A percentile compares a stretch with the other conserved stretches of the same genome.
Conservation (phyloP, 768 basidiomycete genomes). For the Naganishia onofrii region DNA sequence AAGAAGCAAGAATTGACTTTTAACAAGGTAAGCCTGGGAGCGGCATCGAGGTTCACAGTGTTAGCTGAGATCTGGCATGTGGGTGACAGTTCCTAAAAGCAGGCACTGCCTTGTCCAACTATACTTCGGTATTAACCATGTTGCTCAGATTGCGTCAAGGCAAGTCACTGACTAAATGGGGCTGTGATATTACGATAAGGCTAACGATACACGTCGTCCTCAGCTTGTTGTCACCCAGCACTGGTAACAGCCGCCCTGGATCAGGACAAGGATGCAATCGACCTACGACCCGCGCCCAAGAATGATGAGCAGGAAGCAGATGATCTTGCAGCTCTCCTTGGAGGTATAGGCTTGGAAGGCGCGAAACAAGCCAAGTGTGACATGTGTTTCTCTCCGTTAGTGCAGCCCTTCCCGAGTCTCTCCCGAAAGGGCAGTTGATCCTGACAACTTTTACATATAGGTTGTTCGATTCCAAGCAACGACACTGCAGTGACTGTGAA, state of each 20-base stretch:
- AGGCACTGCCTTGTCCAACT: slow-evolving; percentile 51
- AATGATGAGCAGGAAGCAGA: slow-evolving; percentile 61
- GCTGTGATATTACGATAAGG: no score
- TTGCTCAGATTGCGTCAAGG: slow-evolving; percentile 83
- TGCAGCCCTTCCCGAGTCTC: slow-evolving; percentile 18
- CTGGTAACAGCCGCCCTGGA: slow-evolving; percentile 66
- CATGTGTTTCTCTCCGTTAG: slow-evolving; percentile 71
- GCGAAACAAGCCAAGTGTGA: slow-evolving; percentile 64
- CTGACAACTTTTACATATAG: slow-evolving; percentile 24
- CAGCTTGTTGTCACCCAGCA: slow-evolving; percentile 86
- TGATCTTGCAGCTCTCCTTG: slow-evolving; percentile 72
- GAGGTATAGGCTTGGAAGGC: slow-evolving; percentile 62
- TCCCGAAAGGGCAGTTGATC: not conserved
- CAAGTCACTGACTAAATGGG: no score
- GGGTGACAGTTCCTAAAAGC: slow-evolving; percentile 41
- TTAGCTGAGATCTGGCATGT: slow-evolving; percentile 53
- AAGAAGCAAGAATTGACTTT: slow-evolving; percentile 59
- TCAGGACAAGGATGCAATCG: slow-evolving; percentile 72
- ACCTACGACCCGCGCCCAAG: slow-evolving; percentile 58
- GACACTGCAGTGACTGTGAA: slow-evolving; percentile 64
- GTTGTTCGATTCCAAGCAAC: slow-evolving; percentile 47
- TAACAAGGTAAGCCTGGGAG: slow-evolving; percentile 56
- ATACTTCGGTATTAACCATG: slow-evolving; percentile 52
- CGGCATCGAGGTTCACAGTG: not conserved
- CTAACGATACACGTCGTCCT: not conserved